Base-by-base conservation (phyloP, 306 rosid species). In the Casuarina equisetifolia region DNA sequence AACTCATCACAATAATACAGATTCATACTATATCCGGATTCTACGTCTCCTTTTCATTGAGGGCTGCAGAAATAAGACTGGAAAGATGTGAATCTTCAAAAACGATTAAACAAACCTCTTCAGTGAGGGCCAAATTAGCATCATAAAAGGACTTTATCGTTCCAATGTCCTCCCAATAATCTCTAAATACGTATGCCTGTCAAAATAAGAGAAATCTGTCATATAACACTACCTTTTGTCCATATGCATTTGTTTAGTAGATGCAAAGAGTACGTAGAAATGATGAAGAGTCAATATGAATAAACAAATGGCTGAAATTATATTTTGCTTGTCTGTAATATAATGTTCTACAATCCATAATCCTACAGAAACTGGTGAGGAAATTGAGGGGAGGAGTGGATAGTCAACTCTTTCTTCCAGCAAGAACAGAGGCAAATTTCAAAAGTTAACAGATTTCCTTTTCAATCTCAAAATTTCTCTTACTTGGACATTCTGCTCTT, bases 101-200 rank as follows among this genome's bases (percentile, higher is more conserved):
- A 77, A 73, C 42, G 82, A 55, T 59, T 68, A 74, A 82, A 72
- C 83, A 13, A 74, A 94, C 98, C 97, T 94, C 89, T 74, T 89
- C 93, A 1, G 97, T 89, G 68, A 94, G 97, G 73, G 98, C 98
- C 85, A 92, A 68, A 89, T 89, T 94, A 74, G 97, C 98, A 62
- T 90, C 90, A 25, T 81, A 90, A 76, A 92, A 92, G 51, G 95
- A 83, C 85, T 83, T 84, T 73, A 94, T 92, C 48, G 91, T 89
- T 83, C 98, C 98, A 77, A 94, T 90, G 72, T 94, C 98, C 78
- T 94, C 97, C 98, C 98, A 94, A 78, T 94, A 94, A 79, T 92
- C 98, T 83, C 90, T 81, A 68, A 90, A 94, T 39, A 92, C 72
- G 70, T 75, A 94, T 2, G 93, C 87, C 98, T 94, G 87, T 64